phyloP scores from a whole-genome alignment of 495 filamentous ascomycete species.

The Bacidia gigantensis region DNA sequence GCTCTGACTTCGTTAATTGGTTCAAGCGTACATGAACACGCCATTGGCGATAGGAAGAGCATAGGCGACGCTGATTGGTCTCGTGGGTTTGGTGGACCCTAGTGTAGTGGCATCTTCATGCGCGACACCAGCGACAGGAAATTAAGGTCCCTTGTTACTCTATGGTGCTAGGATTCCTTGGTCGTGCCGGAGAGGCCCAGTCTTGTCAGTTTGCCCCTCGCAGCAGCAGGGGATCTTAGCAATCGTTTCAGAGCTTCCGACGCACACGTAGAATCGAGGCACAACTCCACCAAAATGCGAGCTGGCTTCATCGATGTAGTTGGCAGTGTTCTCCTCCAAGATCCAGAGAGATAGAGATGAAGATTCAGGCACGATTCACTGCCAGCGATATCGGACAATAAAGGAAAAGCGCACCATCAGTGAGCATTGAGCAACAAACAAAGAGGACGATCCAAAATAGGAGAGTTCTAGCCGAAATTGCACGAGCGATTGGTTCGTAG shows the following conservation, averaged over 20 bases:
- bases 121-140: not conserved
- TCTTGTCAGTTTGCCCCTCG: not conserved
- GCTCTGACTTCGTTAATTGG: not conserved
- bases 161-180: too few species aligned
- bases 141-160: too few species aligned
- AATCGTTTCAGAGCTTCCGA: too few species aligned
- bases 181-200: not conserved
- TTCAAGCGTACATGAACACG: not conserved
- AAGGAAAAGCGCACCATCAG: not conserved
- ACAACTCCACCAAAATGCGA: too few species aligned
- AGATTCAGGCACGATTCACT: too few species aligned
- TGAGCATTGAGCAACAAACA: not conserved
- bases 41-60: not conserved
- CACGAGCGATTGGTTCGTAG: conserved; percentile 1
- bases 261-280: too few species aligned
- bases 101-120: not conserved
- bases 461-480: conserved; percentile 3
- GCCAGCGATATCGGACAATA: too few species aligned
- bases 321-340: too few species aligned
- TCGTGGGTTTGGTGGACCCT: not conserved
- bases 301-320: too few species aligned
- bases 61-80: not conserved
- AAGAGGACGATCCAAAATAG: not conserved
- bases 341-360: too few species aligned
- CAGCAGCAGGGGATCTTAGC: not conserved